Evolutionary conservation across 1,139 yeast genomes (phyloP).

Genomic region (Pichia sp.): DNA sequence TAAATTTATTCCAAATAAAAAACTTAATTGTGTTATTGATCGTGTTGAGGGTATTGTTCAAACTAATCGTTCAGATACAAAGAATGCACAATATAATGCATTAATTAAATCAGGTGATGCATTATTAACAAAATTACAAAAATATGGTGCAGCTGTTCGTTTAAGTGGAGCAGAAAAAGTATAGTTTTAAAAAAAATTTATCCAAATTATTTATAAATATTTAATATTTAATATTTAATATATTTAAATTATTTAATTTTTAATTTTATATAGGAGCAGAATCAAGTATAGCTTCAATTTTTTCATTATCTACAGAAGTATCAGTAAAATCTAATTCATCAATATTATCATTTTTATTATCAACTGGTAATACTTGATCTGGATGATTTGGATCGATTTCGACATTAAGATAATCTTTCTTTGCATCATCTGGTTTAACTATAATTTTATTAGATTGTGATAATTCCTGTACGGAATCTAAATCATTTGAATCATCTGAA

Average conservation of each 20-base stretch:
- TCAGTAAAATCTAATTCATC: background rate
- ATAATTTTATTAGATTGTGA: slow-evolving; percentile 11
- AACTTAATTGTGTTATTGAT: slow-evolving; percentile 91
- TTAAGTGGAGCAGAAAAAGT: slow-evolving; percentile 85
- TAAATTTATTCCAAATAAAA: slow-evolving; percentile 86
- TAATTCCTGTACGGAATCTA: background rate
- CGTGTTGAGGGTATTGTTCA: slow-evolving; percentile 92
- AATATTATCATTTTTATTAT: slow-evolving; percentile 1
- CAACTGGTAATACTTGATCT: slow-evolving; percentile 8
- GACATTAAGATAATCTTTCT: slow-evolving; percentile 3
- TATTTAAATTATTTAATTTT: background rate
- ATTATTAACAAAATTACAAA: slow-evolving; percentile 86
- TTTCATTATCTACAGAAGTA: slow-evolving; percentile 2
- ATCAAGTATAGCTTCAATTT: slow-evolving; percentile 7
- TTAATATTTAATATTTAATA: background rate
- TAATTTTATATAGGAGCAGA: slow-evolving; percentile 3
- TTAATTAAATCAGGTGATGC: slow-evolving; percentile 91
- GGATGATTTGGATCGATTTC: slow-evolving; percentile 7
- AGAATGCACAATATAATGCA: slow-evolving; percentile 86
- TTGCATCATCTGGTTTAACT: slow-evolving; percentile 10
- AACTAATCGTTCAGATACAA: slow-evolving; percentile 93
- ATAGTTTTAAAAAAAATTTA: slow-evolving; percentile 7
- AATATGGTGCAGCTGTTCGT: slow-evolving; percentile 95
- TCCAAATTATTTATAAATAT: background rate
- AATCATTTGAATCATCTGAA: background rate